Evolutionary conservation across 345 rosid species (phyloP).

Genomic region (Eucalyptus decipiens): DNA sequence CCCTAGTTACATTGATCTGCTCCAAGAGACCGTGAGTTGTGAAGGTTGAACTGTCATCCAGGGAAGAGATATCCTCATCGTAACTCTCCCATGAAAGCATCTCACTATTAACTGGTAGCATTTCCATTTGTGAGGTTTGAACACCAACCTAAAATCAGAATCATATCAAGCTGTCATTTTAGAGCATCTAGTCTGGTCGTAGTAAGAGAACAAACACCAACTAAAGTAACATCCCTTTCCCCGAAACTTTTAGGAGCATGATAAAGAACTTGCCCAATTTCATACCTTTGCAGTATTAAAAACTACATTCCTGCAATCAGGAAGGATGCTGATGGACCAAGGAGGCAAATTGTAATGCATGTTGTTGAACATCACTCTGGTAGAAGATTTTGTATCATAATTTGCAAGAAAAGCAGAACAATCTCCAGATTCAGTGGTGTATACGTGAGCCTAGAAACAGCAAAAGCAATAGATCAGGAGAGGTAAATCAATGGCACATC

Average conservation of each 20-base stretch:
- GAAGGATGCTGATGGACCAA: slow-evolving; percentile 97
- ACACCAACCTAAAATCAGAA: slow-evolving; percentile 58
- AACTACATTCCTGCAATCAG: slow-evolving; percentile 94
- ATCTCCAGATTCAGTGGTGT: slow-evolving; percentile 64
- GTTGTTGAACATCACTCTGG: slow-evolving; percentile 80
- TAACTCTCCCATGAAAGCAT: slow-evolving; percentile 81
- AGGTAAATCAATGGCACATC: background rate
- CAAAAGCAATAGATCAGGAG: background rate
- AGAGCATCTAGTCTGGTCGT: background rate
- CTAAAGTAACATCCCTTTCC: background rate
- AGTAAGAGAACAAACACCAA: background rate
- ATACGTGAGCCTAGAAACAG: slow-evolving; percentile 61
- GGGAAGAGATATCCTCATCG: slow-evolving; percentile 68
- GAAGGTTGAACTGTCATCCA: slow-evolving; percentile 54
- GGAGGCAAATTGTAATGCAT: slow-evolving; percentile 98
- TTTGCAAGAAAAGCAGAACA: slow-evolving; percentile 97
- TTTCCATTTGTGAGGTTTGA: slow-evolving; percentile 87
- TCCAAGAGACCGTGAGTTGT: slow-evolving; percentile 70
- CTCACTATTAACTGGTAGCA: slow-evolving; percentile 52
- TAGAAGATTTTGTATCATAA: slow-evolving; percentile 76
- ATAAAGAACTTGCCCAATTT: background rate
- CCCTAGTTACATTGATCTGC: slow-evolving; percentile 88
- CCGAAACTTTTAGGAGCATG: background rate
- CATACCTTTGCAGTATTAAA: slow-evolving; percentile 95
- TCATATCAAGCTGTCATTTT: background rate